These are phyloP conservation scores for Physcomitrellopsis africana DNA, from an alignment of 225 moss, liverwort and hornwort species.

Conservation along the genomic window DNA sequence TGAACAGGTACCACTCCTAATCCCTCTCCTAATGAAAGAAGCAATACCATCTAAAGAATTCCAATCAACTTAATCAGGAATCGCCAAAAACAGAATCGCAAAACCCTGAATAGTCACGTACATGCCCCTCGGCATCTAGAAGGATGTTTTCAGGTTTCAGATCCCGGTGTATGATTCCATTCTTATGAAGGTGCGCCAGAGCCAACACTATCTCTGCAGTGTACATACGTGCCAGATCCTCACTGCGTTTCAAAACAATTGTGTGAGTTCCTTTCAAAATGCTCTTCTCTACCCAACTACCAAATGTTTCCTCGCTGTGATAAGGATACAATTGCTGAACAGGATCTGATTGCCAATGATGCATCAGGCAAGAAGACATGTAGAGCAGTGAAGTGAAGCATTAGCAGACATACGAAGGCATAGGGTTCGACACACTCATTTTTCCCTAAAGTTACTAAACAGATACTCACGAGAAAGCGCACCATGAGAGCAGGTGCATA, in stretches of 20 bases:
- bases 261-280: conserved; percentile 22
- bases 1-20: not conserved
- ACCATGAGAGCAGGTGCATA: not conserved
- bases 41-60: not conserved
- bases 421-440: not conserved
- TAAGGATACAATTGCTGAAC: not conserved
- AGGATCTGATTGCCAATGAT: not conserved
- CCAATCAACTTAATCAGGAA: not conserved
- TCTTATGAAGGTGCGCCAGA: conserved; percentile 84
- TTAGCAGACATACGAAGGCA: not conserved
- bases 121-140: conserved; percentile 95
- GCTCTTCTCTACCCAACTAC: not conserved
- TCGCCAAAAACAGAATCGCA: not conserved
- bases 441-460: too few species aligned
- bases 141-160: conserved; percentile 98
- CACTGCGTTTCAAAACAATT: conserved; percentile 48
- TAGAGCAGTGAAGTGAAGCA: not conserved
- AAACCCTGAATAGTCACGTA: conserved; percentile 38
- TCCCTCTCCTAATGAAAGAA: conserved; percentile 2
- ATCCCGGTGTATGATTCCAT: conserved; percentile 95
- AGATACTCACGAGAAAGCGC: not conserved
- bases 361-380: not conserved
- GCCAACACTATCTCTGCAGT: conserved; percentile 97
- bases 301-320: not conserved
- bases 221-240: conserved; percentile 88